Evolutionary conservation across 106 monocot species (phyloP), one percentile per base, ranked within the genome.

Genomic region (Dendrobium huoshanense): DNA sequence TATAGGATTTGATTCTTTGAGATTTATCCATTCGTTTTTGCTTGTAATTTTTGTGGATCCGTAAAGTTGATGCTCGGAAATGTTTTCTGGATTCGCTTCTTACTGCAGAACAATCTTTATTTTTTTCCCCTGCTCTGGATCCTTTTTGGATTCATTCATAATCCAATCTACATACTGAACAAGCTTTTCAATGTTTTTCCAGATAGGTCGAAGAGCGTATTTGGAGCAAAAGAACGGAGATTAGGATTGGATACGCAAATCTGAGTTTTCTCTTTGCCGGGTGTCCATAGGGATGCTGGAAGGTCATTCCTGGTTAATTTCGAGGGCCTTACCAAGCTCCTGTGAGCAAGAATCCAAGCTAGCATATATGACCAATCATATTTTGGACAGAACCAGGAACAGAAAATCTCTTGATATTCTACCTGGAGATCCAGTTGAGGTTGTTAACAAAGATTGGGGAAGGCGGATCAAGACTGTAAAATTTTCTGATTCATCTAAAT

Each of bases 321-420:
- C 78, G 3, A 83, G 58, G 48, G 73, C 77, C 41, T 70, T 83
- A 9, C 58, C 83, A 59, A 78, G 78, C 27, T 68, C 77, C 33
- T 78, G 77, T 55, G 77, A 78, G 67, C 82, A 82, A 78, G 83
- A 83, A 73, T 83, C 83, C 24, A 83, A 83, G 54, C 79, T 78
- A 73, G 73, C 44, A 6, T 78, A 79, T 72, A 83, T 83, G 78
- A 58, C 33, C 77, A 73, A 55, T 27, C 40, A 78, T 13, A 18
- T 74, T 51, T 42, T 72, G n/a, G 77, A 77, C 20, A 44, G 43
- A 44, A 33, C 44, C 74, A 5, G 74, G 15, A 44, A 44, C 44
- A 75, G 41, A 75, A 75, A 43, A 7, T 75, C 44, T 42, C 4
- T 76, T 7, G 76, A 51, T 76, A 27, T 27, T 15, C 11, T 76